A percentile compares a stretch with the other conserved stretches of the same genome.
Evolutionary conservation across 306 rosid species (phyloP).

Genomic region (Gleditsia sinensis): DNA sequence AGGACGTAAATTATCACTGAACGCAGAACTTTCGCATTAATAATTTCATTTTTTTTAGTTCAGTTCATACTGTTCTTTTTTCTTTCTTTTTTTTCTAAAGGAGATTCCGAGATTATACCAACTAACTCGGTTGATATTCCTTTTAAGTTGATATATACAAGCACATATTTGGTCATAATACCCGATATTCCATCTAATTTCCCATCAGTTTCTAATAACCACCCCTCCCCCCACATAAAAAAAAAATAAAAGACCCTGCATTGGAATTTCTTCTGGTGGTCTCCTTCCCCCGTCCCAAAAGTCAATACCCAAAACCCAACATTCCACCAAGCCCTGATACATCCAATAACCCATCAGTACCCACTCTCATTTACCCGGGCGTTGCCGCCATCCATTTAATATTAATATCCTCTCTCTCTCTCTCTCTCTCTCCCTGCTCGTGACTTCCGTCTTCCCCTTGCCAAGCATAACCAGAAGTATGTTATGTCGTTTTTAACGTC

Average conservation of each 20-base stretch:
- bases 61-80: no score
- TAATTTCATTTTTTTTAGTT: no score
- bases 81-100: no score
- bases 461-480: background rate
- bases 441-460: background rate
- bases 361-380: background rate
- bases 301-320: background rate
- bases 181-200: background rate
- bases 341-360: no score
- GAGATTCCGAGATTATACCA: background rate
- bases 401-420: background rate
- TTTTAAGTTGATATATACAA: no score
- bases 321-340: background rate
- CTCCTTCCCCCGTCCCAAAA: background rate
- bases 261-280: background rate
- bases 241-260: background rate
- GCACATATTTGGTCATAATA: background rate
- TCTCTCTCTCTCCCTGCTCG: background rate
- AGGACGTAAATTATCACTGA: no score
- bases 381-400: background rate
- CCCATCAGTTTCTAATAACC: background rate
- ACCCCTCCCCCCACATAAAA: background rate
- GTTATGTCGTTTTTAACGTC: background rate
- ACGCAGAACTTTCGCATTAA: no score
- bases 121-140: no score